Conservation (phyloP, 2,329 filamentous ascomycete genomes). For the Colletotrichum costaricense region DNA sequence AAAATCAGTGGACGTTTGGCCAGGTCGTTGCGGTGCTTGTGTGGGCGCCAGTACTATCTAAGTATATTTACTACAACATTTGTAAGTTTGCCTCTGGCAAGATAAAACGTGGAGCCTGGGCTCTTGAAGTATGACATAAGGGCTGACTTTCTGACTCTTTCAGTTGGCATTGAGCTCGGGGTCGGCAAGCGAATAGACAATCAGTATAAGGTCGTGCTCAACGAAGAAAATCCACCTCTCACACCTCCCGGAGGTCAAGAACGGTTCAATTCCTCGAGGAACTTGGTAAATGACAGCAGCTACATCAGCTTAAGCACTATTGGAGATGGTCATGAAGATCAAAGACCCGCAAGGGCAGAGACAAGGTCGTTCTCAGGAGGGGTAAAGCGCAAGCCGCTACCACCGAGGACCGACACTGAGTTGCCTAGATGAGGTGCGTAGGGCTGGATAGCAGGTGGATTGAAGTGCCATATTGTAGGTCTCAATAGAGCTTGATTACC, state of each 20-base stretch:
- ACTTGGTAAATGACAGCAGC: neutral
- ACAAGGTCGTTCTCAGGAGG: neutral
- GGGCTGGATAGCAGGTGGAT: too few species aligned
- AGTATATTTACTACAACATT: slow-evolving; percentile 38
- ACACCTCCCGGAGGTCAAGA: neutral
- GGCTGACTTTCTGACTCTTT: neutral
- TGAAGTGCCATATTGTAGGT: too few species aligned
- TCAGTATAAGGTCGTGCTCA: slow-evolving; percentile 1
- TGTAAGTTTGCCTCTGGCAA: slow-evolving; percentile 32
- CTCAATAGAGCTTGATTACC: too few species aligned
- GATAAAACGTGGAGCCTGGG: neutral
- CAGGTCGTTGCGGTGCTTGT: slow-evolving; percentile 41
- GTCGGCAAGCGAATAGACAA: slow-evolving; percentile 7
- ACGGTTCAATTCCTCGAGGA: neutral
- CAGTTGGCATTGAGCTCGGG: slow-evolving; percentile 10
- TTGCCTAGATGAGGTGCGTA: neutral
- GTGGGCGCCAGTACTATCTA: slow-evolving; percentile 39
- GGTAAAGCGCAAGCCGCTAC: neutral
- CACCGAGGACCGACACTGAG: neutral
- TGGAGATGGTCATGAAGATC: neutral
- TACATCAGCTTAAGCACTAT: neutral
- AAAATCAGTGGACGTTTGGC: slow-evolving; percentile 39
- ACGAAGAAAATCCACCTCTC: neutral
- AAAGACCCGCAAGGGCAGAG: neutral
- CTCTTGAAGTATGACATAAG: neutral